Percentiles rank a stretch among this genome's conserved stretches.
Evolutionary conservation across 305 asterid species (phyloP).

Genomic region (Rubia occidens): DNA sequence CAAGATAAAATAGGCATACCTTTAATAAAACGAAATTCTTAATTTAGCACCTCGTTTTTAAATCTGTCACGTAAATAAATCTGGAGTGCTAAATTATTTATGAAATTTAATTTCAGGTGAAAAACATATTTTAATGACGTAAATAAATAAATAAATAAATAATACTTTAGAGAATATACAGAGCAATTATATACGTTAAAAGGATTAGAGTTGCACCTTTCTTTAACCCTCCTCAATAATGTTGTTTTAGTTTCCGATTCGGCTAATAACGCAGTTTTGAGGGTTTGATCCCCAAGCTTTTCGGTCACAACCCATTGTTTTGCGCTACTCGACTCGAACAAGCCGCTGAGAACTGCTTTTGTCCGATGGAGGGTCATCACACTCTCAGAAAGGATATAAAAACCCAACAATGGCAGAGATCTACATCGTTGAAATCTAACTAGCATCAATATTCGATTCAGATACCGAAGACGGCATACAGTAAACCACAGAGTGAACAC

Average conservation of each 20-base stretch:
- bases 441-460: background rate
- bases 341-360: slow-evolving; percentile 63
- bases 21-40: too few species aligned
- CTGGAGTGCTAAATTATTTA: too few species aligned
- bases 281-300: slow-evolving; percentile 61
- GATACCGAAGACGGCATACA: too few species aligned
- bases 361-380: slow-evolving; percentile 82
- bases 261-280: slow-evolving; percentile 35
- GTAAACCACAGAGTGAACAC: too few species aligned
- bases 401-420: slow-evolving; percentile 61
- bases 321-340: slow-evolving; percentile 67
- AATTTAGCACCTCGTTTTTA: too few species aligned
- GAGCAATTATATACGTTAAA: too few species aligned
- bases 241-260: slow-evolving; percentile 36
- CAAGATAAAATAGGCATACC: too few species aligned
- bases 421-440: slow-evolving; percentile 19
- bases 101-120: too few species aligned
- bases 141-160: too few species aligned
- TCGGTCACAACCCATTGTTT: slow-evolving; percentile 91
- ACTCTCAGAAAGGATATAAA: slow-evolving; percentile 82
- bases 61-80: too few species aligned
- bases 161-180: too few species aligned
- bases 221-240: slow-evolving; percentile 39
- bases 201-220: slow-evolving; percentile 44
- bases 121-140: too few species aligned